A percentile compares a stretch with the other conserved stretches of the same genome.
These are phyloP conservation scores for Rhizopus stolonifer DNA, from an alignment of 371 early-diverging fungal genomes.

Conservation along the genomic window DNA sequence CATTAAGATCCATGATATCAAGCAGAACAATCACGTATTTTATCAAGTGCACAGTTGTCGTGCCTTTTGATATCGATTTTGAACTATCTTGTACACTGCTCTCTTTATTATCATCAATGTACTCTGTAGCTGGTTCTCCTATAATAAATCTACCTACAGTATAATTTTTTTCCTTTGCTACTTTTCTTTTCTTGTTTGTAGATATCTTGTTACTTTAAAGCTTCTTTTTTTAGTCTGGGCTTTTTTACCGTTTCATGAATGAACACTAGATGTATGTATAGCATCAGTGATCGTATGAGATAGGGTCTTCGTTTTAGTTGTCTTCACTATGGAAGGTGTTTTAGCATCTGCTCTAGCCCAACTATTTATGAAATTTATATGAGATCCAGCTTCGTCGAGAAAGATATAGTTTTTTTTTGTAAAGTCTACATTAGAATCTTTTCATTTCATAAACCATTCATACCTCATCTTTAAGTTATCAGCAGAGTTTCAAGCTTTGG, in stretches of 20 bases:
- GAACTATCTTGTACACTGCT: conserved; percentile 12
- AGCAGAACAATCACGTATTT: conserved; percentile 19
- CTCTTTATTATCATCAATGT: conserved; percentile 20
- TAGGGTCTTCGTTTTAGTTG: background rate
- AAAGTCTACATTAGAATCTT: background rate
- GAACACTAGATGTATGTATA: background rate
- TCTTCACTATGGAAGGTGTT: background rate
- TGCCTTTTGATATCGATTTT: conserved; percentile 17
- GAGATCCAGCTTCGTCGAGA: background rate
- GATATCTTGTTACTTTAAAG: conserved; percentile 4
- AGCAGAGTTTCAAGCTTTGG: too few species aligned
- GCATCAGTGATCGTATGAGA: background rate
- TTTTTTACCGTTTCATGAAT: conserved; percentile 14
- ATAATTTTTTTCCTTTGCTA: conserved; percentile 5
- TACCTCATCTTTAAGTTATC: background rate
- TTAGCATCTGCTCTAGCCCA: background rate
- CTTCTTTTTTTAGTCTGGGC: conserved; percentile 8
- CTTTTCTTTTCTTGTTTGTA: conserved; percentile 2
- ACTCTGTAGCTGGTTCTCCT: conserved; percentile 17
- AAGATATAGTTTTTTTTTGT: background rate
- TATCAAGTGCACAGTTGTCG: conserved; percentile 14
- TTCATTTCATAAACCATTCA: background rate
- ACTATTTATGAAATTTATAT: background rate
- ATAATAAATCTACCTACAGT: conserved; percentile 13
- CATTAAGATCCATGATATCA: conserved; percentile 16